Base-by-base conservation (phyloP, 106 monocot genomes). In the Alisma plantagoaquatica region DNA sequence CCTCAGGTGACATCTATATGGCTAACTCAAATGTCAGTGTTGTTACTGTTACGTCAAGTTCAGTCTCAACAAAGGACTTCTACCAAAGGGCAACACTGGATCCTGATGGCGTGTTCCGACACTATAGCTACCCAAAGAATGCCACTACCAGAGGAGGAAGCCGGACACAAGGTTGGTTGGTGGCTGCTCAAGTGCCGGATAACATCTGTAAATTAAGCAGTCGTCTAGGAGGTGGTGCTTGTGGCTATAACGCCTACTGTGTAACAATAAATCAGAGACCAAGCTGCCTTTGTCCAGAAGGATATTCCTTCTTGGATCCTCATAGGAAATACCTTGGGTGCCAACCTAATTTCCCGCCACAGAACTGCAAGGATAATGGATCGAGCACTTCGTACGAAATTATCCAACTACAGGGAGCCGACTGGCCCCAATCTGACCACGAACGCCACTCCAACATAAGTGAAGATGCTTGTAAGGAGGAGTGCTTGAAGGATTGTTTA, bases 401-500 rank as follows among this genome's bases (percentile, higher is more conserved):
- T 15, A 0, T 44, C 43, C 16, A 44, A 3, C 3, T 44, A 2
- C 20, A 44, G 17, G 16, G 43, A 20, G 43, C n/a, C n/a, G n/a
- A n/a, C n/a, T n/a, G n/a, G n/a, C n/a, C n/a, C n/a, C n/a, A n/a
- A n/a, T n/a, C n/a, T n/a, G n/a, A n/a, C n/a, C n/a, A n/a, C n/a
- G n/a, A n/a, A n/a, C n/a, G 54, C 65, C 8, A 20, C 19, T 14
- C 12, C 14, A 3, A 4, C 51, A 12, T 28, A 54, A 14, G 33
- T 12, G 64, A 54, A 21, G 64, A 64, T 6, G 20, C 53, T 0
- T 64, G 64, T 30, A 16, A 43, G 23, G 17, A 8, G 14, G 9
- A 4, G n/a, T 64, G 64, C 43, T 53, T 53, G 43, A 16, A 31
- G 27, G 64, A 64, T 31, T 64, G 64, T n/a, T 38, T 38, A 38